phyloP scores from a whole-genome alignment of 2,329 filamentous ascomycete genomes.

The Aspergillus neotritici region DNA sequence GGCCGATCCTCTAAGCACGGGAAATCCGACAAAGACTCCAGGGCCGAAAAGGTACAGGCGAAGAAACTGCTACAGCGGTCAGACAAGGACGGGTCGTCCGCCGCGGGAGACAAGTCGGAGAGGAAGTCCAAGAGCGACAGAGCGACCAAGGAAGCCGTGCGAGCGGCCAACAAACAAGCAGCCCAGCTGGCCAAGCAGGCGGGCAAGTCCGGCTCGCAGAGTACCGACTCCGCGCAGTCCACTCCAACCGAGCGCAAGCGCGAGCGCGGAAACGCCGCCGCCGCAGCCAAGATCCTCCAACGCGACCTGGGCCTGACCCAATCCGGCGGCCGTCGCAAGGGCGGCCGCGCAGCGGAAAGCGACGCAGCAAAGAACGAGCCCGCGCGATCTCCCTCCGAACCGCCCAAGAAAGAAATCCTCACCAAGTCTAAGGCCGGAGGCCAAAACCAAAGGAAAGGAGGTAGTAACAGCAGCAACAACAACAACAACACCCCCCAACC shows the following conservation, averaged over 20 bases:
- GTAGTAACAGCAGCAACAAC: no score
- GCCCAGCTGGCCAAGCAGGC: conserved; percentile 30
- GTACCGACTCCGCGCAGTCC: conserved; percentile 17
- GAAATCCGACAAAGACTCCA: conserved; percentile 36
- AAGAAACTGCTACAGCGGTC: conserved; percentile 39
- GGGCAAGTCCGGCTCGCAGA: conserved; percentile 14
- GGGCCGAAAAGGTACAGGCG: conserved; percentile 36
- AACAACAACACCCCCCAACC: conserved; percentile 17
- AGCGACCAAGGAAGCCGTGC: conserved; percentile 57
- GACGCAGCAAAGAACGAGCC: conserved; percentile 20
- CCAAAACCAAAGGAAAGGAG: conserved; percentile 9
- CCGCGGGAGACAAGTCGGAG: conserved; percentile 32
- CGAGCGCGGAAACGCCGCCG: conserved; percentile 49
- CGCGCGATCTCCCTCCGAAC: conserved; percentile 8
- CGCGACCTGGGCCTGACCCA: conserved; percentile 55
- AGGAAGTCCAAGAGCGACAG: conserved; percentile 49
- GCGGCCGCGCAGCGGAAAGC: conserved; percentile 23
- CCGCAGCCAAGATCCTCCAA: conserved; percentile 55
- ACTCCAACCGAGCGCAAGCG: conserved; percentile 46
- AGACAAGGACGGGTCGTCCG: conserved; percentile 28
- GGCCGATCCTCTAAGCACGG: conserved; percentile 37
- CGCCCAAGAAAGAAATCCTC: conserved; percentile 21
- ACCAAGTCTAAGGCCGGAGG: conserved; percentile 15
- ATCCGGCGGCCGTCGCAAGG: conserved; percentile 38
- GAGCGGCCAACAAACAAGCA: conserved; percentile 46